phyloP scores from a whole-genome alignment of 257 asterid genomes.

The Solanum paucissectum region DNA sequence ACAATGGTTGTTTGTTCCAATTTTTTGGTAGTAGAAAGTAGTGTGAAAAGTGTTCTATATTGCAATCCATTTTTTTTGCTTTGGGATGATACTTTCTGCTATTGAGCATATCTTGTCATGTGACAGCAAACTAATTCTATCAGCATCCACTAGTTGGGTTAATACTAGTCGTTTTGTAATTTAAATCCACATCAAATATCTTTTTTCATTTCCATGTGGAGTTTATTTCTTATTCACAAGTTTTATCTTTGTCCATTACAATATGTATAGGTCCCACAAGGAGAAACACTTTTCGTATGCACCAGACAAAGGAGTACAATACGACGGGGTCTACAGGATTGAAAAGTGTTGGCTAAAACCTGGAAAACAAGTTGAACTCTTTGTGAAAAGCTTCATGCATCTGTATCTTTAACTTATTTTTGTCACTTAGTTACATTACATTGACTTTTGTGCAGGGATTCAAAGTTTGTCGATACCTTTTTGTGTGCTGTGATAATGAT shows the following conservation, averaged over 20 bases:
- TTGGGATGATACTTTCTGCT: neutral
- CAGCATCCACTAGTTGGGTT: neutral
- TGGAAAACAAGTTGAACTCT: slow-evolving; percentile 51
- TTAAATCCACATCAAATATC: neutral
- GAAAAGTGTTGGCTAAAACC: slow-evolving; percentile 87
- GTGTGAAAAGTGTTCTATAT: neutral
- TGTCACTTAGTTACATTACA: slow-evolving; percentile 5
- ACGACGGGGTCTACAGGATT: slow-evolving; percentile 85
- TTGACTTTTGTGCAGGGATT: slow-evolving; percentile 39
- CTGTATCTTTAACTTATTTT: neutral
- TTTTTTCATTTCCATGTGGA: neutral
- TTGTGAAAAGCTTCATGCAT: neutral
- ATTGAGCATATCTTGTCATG: neutral
- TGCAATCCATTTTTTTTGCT: neutral
- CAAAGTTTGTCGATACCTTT: slow-evolving; percentile 76
- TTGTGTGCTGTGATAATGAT: slow-evolving; percentile 89
- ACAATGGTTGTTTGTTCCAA: neutral
- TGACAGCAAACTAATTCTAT: neutral
- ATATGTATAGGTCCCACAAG: slow-evolving; percentile 49
- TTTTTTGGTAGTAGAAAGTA: neutral
- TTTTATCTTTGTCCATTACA: neutral
- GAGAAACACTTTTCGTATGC: slow-evolving; percentile 88
- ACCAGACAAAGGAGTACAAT: slow-evolving; percentile 66
- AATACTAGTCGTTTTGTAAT: neutral
- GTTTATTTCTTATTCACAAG: neutral